Base-by-base conservation (phyloP, 2,329 filamentous ascomycete genomes). In the Hymenoscyphus repandus region DNA sequence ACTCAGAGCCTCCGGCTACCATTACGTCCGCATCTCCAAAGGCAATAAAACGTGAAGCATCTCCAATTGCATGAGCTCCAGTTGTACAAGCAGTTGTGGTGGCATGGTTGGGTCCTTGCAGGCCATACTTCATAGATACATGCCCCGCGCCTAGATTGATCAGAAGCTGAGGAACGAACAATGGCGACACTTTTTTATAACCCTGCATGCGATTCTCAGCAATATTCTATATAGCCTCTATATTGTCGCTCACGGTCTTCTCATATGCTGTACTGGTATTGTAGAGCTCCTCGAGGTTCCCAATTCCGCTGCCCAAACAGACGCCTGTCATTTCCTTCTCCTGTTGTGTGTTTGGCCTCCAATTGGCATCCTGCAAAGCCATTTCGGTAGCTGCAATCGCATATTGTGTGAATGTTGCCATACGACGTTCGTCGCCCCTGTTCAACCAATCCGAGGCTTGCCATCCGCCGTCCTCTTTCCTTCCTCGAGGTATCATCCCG, bases 71-170 rank as follows among this genome's bases (percentile, higher is more conserved):
- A 71, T 99, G 93, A 1, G 92, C 89, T 10, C 93, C 93, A 0
- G 93, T 99, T 0, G 93, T 97, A 68, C 93, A 99, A 51, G 93
- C 93, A 11, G 93, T 99, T 0, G 92, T 95, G 36, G 82, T 90
- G 1, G 92, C 82, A 69, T 96, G 93, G 65, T 96, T 96, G 4
- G 93, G 93, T 0, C 93, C 93, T 68, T 88, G 73, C 64, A 99
- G 87, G 15, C 90, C 88, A 70, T 93, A 84, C 61, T 83, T 87
- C 84, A 99, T 97, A 22, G 92, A 92, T 34, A 97, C 83, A 66
- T 97, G 92, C 0, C 93, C 93, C 9, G 93, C 93, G 0, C 89
- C 93, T 59, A 99, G 80, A 67, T 99, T 99, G 70, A 95, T 96
- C 45, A 99, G 77, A 6, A 97, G 82, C 60, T 89, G 86, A 6